phyloP scores from a whole-genome alignment of 768 basidiomycete species.

The Nidularia sp. region DNA sequence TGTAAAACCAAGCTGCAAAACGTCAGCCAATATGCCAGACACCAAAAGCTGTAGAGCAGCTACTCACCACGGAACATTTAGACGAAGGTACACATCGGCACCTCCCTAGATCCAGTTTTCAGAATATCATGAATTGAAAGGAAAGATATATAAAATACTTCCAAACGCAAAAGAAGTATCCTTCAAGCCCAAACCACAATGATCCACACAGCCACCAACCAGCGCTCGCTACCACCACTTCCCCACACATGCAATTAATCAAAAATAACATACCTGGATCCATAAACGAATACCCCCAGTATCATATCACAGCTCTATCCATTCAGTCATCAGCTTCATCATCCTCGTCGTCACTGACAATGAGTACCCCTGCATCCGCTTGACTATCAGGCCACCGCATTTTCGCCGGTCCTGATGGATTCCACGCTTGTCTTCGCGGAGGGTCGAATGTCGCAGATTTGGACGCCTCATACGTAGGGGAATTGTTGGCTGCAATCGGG shows the following conservation, averaged over 20 bases:
- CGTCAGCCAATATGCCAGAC: neutral
- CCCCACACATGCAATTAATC: constrained; percentile 3
- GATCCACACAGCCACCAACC: neutral
- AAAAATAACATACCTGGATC: constrained; percentile 14
- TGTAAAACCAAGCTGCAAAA: neutral
- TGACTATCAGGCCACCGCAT: constrained; percentile 43
- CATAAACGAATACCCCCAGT: neutral
- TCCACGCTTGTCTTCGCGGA: constrained; percentile 2
- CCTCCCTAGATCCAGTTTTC: constrained; percentile 9
- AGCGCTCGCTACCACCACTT: neutral
- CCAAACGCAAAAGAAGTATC: neutral
- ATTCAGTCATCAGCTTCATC: constrained; percentile 3
- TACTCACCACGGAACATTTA: neutral
- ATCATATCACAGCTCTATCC: neutral
- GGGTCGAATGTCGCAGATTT: neutral
- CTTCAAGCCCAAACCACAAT: neutral
- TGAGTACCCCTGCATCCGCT: constrained; percentile 37
- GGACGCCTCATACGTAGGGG: neutral
- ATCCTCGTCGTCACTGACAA: constrained; percentile 36
- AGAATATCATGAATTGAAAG: constrained; percentile 4
- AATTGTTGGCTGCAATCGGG: neutral
- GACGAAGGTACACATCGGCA: neutral
- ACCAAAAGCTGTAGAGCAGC: neutral
- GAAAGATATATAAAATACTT: constrained; percentile 11
- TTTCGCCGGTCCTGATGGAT: constrained; percentile 11